Conservation (phyloP, 257 asterid species). For the Solanum sejunctum region DNA sequence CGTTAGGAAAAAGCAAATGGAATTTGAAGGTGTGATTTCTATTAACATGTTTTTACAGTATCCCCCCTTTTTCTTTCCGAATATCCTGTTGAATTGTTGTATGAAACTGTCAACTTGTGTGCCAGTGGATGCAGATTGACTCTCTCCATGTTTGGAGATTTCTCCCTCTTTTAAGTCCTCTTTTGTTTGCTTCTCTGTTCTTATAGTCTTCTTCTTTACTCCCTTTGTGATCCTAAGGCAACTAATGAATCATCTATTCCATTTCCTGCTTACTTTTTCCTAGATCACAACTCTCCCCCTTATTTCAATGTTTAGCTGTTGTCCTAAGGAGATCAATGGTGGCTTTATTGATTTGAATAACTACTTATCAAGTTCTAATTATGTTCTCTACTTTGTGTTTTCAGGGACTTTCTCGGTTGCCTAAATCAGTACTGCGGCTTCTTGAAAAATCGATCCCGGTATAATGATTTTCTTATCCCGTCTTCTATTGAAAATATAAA, state of each 20-base stretch:
- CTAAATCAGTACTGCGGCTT: conserved; percentile 81
- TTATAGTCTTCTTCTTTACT: neutral
- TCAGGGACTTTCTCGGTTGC: conserved; percentile 84
- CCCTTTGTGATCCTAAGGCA: neutral
- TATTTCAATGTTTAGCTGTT: neutral
- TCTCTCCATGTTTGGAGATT: neutral
- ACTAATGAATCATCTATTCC: neutral
- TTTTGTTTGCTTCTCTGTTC: neutral
- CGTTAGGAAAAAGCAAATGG: conserved; percentile 92
- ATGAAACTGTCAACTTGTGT: neutral
- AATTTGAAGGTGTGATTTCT: conserved; percentile 70
- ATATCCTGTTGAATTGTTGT: neutral
- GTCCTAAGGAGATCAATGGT: neutral
- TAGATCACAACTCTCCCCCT: neutral
- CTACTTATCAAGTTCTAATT: neutral
- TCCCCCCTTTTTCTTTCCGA: neutral
- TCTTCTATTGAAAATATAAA: neutral
- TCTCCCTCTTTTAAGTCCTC: neutral
- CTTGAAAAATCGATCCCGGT: conserved; percentile 86
- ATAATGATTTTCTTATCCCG: conserved; percentile 5
- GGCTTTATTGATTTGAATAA: neutral
- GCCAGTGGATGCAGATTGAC: neutral
- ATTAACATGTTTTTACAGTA: neutral
- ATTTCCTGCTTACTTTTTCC: neutral
- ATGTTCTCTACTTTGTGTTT: conserved; percentile 6